Base-by-base conservation (phyloP, 805 yeast genomes). In the Yamadazyma akitaensis region DNA sequence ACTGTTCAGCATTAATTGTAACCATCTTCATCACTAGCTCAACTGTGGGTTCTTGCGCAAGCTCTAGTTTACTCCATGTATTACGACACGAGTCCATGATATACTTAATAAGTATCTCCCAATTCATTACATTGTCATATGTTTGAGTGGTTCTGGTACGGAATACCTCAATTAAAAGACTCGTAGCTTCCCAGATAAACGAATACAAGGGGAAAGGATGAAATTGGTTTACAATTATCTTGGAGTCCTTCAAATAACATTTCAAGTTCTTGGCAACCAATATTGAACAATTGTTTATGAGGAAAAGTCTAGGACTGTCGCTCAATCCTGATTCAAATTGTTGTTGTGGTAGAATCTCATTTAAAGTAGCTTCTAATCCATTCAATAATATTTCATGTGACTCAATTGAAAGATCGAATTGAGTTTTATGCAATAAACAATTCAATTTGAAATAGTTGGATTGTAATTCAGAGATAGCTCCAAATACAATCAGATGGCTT, bases 41-140 rank as follows among this genome's bases (percentile, higher is more conserved):
- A 28, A 28, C 32, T 5, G 3, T 13, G 5, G 32, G 32, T 11
- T 28, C 10, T 21, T 28, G 32, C 9, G n/a, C 9, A 12, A 5
- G 32, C 10, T 28, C 32, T 13, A 28, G 12, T 3, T 28, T 28
- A 12, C 5, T 13, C 92, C 94, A 86, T 37, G 84, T 66, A 35
- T 75, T 72, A 53, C 84, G 65, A 44, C 83, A 72, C 50, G 78
- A 77, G 32, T 73, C 69, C 76, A 85, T 76, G 16, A 83, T 72
- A 28, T 72, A 68, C 56, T 76, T 80, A 42, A 80, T 77, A 56
- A 85, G 63, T 21, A 76, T 54, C 44, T 77, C 83, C 72, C 84
- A 79, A 41, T 71, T 64, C 49, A 72, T 73, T 37, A 76, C 65
- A 18, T 70, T 63, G 13, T 61, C 59, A 37, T 64, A 67, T 37